Percentiles rank a stretch among this genome's conserved stretches.
Evolutionary conservation across 1,139 yeast genomes (phyloP).

Genomic region (Hyphopichia khmerensis): DNA sequence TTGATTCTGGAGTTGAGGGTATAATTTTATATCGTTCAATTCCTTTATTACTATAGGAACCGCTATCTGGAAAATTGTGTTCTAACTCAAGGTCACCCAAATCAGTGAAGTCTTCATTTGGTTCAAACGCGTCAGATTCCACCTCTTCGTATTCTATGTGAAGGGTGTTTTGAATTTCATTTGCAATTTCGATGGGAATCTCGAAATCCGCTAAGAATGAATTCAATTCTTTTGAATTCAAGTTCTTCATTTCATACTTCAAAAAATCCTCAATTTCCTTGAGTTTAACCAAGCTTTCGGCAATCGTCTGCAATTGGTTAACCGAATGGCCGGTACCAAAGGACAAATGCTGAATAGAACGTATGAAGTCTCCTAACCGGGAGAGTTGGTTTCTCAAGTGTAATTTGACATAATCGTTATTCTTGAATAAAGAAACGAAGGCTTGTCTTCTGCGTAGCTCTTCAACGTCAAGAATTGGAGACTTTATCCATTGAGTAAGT

Average conservation of each 20-base stretch:
- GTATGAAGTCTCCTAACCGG: slow-evolving; percentile 36
- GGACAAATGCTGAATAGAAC: slow-evolving; percentile 38
- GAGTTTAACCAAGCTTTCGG: slow-evolving; percentile 32
- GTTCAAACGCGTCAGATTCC: not conserved
- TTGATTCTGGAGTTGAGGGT: slow-evolving; percentile 5
- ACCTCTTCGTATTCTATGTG: slow-evolving; percentile 14
- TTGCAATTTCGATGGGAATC: slow-evolving; percentile 29
- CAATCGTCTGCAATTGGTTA: slow-evolving; percentile 27
- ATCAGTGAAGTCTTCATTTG: too few relatives aligned
- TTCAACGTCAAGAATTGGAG: slow-evolving; percentile 64
- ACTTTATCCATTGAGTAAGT: slow-evolving; percentile 75
- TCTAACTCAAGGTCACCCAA: not conserved
- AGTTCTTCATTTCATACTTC: slow-evolving; percentile 8
- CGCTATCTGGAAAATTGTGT: slow-evolving; percentile 3
- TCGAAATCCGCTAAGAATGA: slow-evolving; percentile 23
- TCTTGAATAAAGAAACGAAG: slow-evolving; percentile 54
- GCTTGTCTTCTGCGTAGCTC: slow-evolving; percentile 63
- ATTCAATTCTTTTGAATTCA: slow-evolving; percentile 8
- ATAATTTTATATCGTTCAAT: slow-evolving; percentile 19
- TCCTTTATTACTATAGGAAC: slow-evolving; percentile 18
- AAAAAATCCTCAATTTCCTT: slow-evolving; percentile 23
- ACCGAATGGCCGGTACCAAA: slow-evolving; percentile 37
- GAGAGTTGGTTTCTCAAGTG: slow-evolving; percentile 23
- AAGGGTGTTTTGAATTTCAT: slow-evolving; percentile 27
- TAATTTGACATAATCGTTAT: slow-evolving; percentile 34